These are phyloP conservation scores for Notholithocarpus densiflorus DNA, from an alignment of 306 rosid genomes.

Conservation along the genomic window DNA sequence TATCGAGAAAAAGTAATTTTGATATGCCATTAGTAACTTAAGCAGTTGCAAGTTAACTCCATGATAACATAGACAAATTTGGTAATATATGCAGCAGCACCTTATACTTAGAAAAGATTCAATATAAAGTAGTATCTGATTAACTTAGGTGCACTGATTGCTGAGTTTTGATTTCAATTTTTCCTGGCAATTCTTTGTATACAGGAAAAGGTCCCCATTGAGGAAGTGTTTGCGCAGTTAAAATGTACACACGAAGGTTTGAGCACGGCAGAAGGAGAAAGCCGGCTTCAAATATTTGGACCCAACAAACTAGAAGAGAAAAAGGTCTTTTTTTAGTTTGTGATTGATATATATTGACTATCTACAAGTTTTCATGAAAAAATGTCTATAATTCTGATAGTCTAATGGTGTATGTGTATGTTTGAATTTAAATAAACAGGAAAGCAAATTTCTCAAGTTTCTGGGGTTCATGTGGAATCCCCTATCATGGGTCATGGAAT, in stretches of 20 bases:
- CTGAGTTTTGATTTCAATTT: background rate
- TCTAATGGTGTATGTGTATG: slow-evolving; percentile 12
- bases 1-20: background rate
- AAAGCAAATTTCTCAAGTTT: slow-evolving; percentile 92
- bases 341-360: background rate
- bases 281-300: slow-evolving; percentile 83
- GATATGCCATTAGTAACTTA: too few relatives aligned
- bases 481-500: slow-evolving; percentile 98
- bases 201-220: slow-evolving; percentile 89
- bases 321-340: slow-evolving; percentile 44
- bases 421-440: slow-evolving; percentile 43
- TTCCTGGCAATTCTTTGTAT: slow-evolving; percentile 20
- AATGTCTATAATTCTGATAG: slow-evolving; percentile 12
- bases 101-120: background rate
- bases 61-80: background rate
- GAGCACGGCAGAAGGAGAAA: slow-evolving; percentile 66
- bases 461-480: slow-evolving; percentile 99
- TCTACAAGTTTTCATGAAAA: background rate
- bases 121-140: background rate
- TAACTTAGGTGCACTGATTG: slow-evolving; percentile 1
- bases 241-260: slow-evolving; percentile 86
- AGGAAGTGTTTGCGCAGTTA: slow-evolving; percentile 86
- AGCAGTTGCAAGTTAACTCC: background rate
- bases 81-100: background rate
- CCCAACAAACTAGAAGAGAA: slow-evolving; percentile 99